A percentile compares a stretch with the other conserved stretches of the same genome.
Conservation (phyloP, 345 rosid species). For the Brassica cretica region DNA sequence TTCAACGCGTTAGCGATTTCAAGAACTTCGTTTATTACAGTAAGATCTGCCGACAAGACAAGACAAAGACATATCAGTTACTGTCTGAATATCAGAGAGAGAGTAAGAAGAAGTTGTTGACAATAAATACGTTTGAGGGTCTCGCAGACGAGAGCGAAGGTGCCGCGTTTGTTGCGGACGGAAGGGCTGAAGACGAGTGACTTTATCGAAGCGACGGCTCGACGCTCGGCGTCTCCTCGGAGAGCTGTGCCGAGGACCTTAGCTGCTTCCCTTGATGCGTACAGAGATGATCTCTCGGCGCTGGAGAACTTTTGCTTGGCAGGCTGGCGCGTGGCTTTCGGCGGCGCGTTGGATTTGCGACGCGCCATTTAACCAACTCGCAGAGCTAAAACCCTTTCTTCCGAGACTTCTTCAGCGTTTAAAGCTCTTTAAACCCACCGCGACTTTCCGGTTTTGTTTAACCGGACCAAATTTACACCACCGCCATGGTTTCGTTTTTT, state of each 20-base stretch:
- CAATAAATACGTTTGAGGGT: conserved; percentile 70
- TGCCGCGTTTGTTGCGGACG: conserved; percentile 80
- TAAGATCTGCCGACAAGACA: conserved; percentile 54
- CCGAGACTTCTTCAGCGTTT: neutral
- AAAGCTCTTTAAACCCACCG: conserved; percentile 7
- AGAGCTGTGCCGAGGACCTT: conserved; percentile 66
- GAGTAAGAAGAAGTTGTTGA: neutral
- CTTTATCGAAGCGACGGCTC: conserved; percentile 79
- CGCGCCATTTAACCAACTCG: conserved; percentile 16
- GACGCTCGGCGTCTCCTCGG: conserved; percentile 76
- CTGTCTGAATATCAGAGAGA: neutral
- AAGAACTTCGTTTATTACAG: conserved; percentile 66
- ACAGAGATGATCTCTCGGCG: conserved; percentile 70
- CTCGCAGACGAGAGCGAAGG: conserved; percentile 90
- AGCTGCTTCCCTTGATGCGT: conserved; percentile 85
- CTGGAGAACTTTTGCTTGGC: conserved; percentile 31
- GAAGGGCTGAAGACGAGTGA: conserved; percentile 80
- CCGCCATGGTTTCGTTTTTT: neutral
- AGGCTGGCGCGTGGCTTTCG: conserved; percentile 27
- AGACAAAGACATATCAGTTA: neutral
- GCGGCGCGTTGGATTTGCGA: conserved; percentile 13
- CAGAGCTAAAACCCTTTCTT: neutral
- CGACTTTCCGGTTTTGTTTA: neutral
- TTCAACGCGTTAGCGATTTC: conserved; percentile 56
- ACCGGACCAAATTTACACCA: neutral